These are phyloP conservation scores for Tolypocladium ophioglossoides DNA, from an alignment of 2,329 filamentous ascomycete genomes.

Conservation along the genomic window DNA sequence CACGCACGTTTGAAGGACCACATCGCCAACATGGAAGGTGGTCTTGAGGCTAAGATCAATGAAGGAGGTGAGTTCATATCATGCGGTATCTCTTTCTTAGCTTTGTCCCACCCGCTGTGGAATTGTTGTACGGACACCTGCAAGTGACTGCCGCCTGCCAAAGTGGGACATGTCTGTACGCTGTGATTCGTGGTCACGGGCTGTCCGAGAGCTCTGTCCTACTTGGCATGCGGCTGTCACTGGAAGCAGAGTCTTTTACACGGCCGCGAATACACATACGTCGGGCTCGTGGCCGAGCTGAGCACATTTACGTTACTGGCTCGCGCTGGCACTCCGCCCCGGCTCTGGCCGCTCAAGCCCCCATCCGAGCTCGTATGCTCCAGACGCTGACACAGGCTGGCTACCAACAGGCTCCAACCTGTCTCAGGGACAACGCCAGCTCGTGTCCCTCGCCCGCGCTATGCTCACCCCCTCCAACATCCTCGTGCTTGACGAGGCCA, in stretches of 20 bases:
- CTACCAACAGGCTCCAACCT: constrained; percentile 70
- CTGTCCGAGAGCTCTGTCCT: not conserved
- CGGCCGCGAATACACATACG: not conserved
- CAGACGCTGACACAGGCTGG: not conserved
- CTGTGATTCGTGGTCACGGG: not conserved
- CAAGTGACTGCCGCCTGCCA: not conserved
- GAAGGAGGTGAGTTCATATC: constrained; percentile 68
- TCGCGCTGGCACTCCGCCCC: not conserved
- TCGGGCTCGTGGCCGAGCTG: not conserved
- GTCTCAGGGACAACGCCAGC: constrained; percentile 87
- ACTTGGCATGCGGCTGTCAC: not conserved
- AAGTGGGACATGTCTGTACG: not conserved
- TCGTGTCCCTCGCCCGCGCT: constrained; percentile 86
- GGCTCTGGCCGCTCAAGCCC: not conserved
- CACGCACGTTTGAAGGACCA: constrained; percentile 92
- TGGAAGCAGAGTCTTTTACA: not conserved
- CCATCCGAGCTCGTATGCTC: not conserved
- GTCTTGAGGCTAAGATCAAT: constrained; percentile 79
- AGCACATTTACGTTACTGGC: not conserved
- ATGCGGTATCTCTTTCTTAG: not conserved
- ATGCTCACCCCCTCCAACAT: constrained; percentile 95
- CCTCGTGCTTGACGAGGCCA: constrained; percentile 92
- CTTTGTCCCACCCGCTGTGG: not conserved
- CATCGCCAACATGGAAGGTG: constrained; percentile 74
- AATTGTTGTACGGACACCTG: not conserved